A percentile compares a stretch with the other conserved stretches of the same genome.
Evolutionary conservation across 2,329 filamentous ascomycete genomes (phyloP).

Genomic region (Hypoxylon sp.): DNA sequence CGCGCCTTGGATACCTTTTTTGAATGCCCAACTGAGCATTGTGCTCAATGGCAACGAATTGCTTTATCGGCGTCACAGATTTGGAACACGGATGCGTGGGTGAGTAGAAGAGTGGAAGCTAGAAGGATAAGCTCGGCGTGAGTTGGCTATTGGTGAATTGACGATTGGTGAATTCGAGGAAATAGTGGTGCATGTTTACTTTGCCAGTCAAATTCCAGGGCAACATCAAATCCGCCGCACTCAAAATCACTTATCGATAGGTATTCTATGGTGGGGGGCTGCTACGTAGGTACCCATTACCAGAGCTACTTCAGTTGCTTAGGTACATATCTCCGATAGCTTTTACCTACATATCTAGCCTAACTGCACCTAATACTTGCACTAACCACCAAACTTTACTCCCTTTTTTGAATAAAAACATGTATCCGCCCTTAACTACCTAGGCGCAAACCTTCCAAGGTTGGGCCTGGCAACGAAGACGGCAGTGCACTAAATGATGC

Average conservation of each 20-base stretch:
- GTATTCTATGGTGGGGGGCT: background rate
- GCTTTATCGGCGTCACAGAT: background rate
- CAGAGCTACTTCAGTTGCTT: background rate
- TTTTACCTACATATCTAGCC: background rate
- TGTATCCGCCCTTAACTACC: background rate
- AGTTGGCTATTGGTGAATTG: slow-evolving; percentile 5
- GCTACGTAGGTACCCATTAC: background rate
- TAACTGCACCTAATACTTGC: background rate
- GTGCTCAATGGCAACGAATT: slow-evolving; percentile 32
- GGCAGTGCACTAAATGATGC: background rate
- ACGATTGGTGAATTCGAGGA: slow-evolving; percentile 3
- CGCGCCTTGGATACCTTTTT: slow-evolving; percentile 59
- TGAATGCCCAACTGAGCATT: slow-evolving; percentile 74
- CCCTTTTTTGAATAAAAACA: background rate
- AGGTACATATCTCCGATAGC: background rate
- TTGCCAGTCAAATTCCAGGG: slow-evolving; percentile 17
- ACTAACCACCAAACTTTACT: background rate
- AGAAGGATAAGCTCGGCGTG: slow-evolving; percentile 6
- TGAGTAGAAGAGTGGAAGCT: slow-evolving; percentile 10
- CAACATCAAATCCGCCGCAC: slow-evolving; percentile 22
- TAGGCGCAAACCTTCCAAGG: background rate
- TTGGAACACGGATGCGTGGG: slow-evolving; percentile 3
- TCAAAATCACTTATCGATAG: slow-evolving; percentile 12
- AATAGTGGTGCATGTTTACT: slow-evolving; percentile 33
- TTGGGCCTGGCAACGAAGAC: background rate